A percentile compares a stretch with the other conserved stretches of the same genome.
These are phyloP conservation scores for Aspergillus flavus DNA, from an alignment of 2,329 filamentous ascomycete genomes.

Conservation along the genomic window DNA sequence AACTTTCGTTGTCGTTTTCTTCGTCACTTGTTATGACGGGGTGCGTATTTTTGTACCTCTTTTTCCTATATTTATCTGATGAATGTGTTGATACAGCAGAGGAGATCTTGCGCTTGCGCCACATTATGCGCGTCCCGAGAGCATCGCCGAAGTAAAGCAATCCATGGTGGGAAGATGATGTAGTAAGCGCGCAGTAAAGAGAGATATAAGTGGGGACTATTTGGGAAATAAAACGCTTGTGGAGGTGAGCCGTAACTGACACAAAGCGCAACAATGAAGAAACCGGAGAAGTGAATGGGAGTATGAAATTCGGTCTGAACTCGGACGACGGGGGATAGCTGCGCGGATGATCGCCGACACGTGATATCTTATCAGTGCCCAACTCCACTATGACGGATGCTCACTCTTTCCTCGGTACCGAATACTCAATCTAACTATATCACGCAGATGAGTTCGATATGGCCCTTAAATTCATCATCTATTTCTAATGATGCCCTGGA, in stretches of 20 bases:
- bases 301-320: slow-evolving; percentile 9
- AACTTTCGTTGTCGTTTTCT: slow-evolving; percentile 14
- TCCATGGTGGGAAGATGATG: slow-evolving; percentile 22
- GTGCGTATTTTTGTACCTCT: slow-evolving; percentile 12
- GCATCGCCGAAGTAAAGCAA: slow-evolving; percentile 14
- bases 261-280: slow-evolving; percentile 3
- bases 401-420: background rate
- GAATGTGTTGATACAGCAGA: slow-evolving; percentile 17
- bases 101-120: slow-evolving; percentile 24
- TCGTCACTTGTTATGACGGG: slow-evolving; percentile 18
- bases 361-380: slow-evolving; percentile 33
- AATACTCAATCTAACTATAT: background rate
- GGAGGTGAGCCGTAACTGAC: background rate
- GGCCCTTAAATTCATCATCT: background rate
- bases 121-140: slow-evolving; percentile 30
- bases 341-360: slow-evolving; percentile 33
- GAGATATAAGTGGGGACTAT: background rate
- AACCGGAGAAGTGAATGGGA: slow-evolving; percentile 11
- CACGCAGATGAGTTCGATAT: background rate
- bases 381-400: slow-evolving; percentile 8
- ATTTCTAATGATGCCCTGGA: background rate
- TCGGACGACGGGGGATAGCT: slow-evolving; percentile 23
- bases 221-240: slow-evolving; percentile 2
- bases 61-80: slow-evolving; percentile 12
- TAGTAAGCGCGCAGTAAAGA: background rate